phyloP scores from a whole-genome alignment of 2,329 filamentous ascomycete species.

The Tetracladium maxilliforme region DNA sequence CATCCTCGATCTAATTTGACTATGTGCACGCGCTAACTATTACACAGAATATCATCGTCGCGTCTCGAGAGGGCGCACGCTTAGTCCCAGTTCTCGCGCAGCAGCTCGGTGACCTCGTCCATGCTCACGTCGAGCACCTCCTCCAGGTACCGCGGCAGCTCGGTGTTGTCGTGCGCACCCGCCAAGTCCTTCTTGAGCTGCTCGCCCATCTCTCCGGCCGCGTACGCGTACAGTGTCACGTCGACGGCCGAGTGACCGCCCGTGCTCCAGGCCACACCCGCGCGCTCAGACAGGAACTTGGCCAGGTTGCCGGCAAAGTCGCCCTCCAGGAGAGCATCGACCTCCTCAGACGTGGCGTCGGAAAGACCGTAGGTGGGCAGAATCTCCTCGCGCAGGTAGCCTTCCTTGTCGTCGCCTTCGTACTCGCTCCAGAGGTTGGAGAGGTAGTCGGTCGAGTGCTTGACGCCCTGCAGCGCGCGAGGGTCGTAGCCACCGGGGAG shows the following conservation, averaged over 20 bases:
- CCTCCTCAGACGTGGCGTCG: slow-evolving; percentile 13
- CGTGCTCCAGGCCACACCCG: slow-evolving; percentile 85
- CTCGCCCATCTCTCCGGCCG: slow-evolving; percentile 34
- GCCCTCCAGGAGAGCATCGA: slow-evolving; percentile 12
- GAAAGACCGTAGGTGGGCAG: slow-evolving; percentile 16
- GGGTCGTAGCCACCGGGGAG: slow-evolving; percentile 20
- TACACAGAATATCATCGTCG: too few relatives aligned
- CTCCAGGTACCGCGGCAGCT: slow-evolving; percentile 13
- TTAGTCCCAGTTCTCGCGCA: too few relatives aligned
- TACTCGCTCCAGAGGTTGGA: slow-evolving; percentile 12
- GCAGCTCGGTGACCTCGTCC: slow-evolving; percentile 10
- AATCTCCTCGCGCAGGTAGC: slow-evolving; percentile 13
- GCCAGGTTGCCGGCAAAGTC: slow-evolving; percentile 13
- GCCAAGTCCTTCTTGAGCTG: slow-evolving; percentile 10
- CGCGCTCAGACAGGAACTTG: slow-evolving; percentile 34
- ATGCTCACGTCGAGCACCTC: slow-evolving; percentile 12
- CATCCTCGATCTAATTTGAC: too few relatives aligned
- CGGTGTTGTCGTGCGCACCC: slow-evolving; percentile 15
- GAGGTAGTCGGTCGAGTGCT: slow-evolving; percentile 16
- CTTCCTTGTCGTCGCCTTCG: slow-evolving; percentile 14
- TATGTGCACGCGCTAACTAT: too few relatives aligned
- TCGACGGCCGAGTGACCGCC: slow-evolving; percentile 90
- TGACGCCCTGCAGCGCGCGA: slow-evolving; percentile 12
- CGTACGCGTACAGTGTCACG: slow-evolving; percentile 87
- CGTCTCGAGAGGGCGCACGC: too few relatives aligned